Evolutionary conservation across 2,329 filamentous ascomycete species (phyloP).

Genomic region (Xylariaceae sp.): DNA sequence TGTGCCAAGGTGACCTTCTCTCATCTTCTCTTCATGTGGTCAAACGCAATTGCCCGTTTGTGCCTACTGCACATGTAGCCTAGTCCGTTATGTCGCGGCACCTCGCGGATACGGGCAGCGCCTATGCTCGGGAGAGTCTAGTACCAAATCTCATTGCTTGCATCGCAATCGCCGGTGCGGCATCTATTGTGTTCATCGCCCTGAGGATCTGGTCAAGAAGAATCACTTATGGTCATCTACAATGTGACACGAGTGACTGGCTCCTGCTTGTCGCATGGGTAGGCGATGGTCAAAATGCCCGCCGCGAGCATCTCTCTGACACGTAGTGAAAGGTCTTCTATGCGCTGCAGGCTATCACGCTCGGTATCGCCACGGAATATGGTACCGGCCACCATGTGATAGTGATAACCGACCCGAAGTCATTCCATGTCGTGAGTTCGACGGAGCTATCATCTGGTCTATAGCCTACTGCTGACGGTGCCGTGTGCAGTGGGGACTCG

Average conservation of each 20-base stretch:
- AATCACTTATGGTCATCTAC: not conserved
- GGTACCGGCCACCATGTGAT: not conserved
- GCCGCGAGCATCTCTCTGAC: not conserved
- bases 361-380: not conserved
- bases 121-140: not conserved
- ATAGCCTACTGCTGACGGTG: too few relatives aligned
- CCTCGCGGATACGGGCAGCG: too few relatives aligned
- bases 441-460: too few relatives aligned
- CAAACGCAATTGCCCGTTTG: too few relatives aligned
- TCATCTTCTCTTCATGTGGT: too few relatives aligned
- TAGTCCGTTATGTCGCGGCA: too few relatives aligned
- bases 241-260: not conserved
- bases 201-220: not conserved
- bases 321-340: not conserved
- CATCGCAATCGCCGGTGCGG: not conserved
- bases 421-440: too few relatives aligned
- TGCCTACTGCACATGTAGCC: too few relatives aligned
- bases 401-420: not conserved
- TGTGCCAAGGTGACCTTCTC: too few relatives aligned
- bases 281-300: not conserved
- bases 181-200: not conserved
- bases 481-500: too few relatives aligned
- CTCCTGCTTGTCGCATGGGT: not conserved
- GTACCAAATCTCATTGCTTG: not conserved
- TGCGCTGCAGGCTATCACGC: not conserved